phyloP scores from a whole-genome alignment of 2,329 filamentous ascomycete species.

The Aspergillus vadensis region DNA sequence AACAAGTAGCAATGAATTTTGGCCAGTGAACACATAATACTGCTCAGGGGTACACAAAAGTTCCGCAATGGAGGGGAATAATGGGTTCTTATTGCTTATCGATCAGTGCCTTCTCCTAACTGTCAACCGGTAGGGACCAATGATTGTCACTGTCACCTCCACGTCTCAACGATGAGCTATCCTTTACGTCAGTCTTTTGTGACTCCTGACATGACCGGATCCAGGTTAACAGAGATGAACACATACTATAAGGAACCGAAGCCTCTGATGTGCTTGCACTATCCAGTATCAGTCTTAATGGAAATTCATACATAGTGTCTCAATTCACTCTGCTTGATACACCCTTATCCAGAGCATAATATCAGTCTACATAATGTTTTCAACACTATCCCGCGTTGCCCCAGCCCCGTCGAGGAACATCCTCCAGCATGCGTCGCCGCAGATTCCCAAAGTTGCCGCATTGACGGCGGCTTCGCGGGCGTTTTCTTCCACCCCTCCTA shows the following conservation, averaged over 20 bases:
- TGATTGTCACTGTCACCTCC: neutral
- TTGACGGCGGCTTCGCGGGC: slow-evolving; percentile 13
- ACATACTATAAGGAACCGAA: neutral
- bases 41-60: too few relatives aligned
- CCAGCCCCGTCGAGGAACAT: slow-evolving; percentile 11
- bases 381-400: slow-evolving; percentile 2
- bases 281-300: neutral
- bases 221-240: neutral
- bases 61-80: too few relatives aligned
- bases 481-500: slow-evolving; percentile 23
- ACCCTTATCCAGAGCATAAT: neutral
- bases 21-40: neutral
- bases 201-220: neutral
- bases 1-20: neutral
- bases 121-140: neutral
- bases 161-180: neutral
- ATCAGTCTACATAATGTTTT: slow-evolving; percentile 13
- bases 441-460: slow-evolving; percentile 13
- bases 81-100: too few relatives aligned
- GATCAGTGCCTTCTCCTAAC: neutral
- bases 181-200: slow-evolving; percentile 1
- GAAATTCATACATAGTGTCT: neutral
- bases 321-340: neutral
- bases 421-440: slow-evolving; percentile 8
- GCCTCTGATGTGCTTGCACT: neutral